These are phyloP conservation scores for Phytophthora tentaculata DNA, from an alignment of 352 stramenopile species.

Conservation along the genomic window DNA sequence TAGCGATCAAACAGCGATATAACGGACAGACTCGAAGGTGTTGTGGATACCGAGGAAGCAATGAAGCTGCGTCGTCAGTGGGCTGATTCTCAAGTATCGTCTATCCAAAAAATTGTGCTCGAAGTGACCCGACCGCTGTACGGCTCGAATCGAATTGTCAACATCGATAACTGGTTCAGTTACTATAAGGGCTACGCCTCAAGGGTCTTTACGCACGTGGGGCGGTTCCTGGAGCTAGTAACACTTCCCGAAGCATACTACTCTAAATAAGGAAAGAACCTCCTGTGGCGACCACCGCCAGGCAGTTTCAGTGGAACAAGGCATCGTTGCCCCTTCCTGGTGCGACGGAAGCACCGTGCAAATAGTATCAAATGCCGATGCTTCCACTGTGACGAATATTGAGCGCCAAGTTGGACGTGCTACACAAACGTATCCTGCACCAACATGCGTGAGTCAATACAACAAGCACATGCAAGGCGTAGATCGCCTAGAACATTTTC, in stretches of 20 bases:
- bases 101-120: constrained; percentile 30
- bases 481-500: constrained; percentile 17
- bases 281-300: constrained; percentile 12
- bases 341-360: constrained; percentile 31
- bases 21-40: constrained; percentile 25
- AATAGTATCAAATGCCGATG: constrained; percentile 32
- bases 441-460: constrained; percentile 17
- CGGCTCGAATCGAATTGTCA: constrained; percentile 31
- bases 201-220: constrained; percentile 27
- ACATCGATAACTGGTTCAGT: constrained; percentile 35
- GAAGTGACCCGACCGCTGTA: constrained; percentile 30
- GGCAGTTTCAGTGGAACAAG: constrained; percentile 18
- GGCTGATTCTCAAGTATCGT: background rate
- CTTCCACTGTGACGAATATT: constrained; percentile 22
- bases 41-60: constrained; percentile 1
- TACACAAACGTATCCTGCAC: constrained; percentile 4
- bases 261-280: constrained; percentile 17
- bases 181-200: constrained; percentile 26
- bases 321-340: constrained; percentile 34
- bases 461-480: constrained; percentile 21
- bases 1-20: constrained; percentile 27
- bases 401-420: constrained; percentile 12
- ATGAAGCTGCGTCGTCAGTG: background rate
- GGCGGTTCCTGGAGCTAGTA: constrained; percentile 21
- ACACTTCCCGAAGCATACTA: constrained; percentile 31